A percentile compares a stretch with the other conserved stretches of the same genome.
Evolutionary conservation across 176 grass and related monocot species (phyloP).

Genomic region (Carex cristatella): DNA sequence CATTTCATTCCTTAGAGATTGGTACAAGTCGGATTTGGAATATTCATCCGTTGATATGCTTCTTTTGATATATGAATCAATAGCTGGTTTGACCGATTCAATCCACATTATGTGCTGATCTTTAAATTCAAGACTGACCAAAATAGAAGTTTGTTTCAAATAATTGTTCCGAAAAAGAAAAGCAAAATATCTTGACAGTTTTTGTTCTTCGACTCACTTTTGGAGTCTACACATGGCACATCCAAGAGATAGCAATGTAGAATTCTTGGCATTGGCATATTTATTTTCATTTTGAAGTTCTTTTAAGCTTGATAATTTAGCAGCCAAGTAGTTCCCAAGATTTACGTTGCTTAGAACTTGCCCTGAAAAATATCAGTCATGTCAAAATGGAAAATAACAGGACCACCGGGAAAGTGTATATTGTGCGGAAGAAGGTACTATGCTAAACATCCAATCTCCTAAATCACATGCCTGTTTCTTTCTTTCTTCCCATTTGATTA

Average conservation of each 20-base stretch:
- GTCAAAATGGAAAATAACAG: constrained; percentile 1
- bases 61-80: constrained; percentile 59
- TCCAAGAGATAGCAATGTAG: constrained; percentile 60
- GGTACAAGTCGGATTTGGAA: constrained; percentile 34
- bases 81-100: constrained; percentile 47
- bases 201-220: constrained; percentile 44
- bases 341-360: constrained; percentile 65
- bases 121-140: constrained; percentile 75
- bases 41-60: constrained; percentile 38
- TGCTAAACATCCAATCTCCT: not conserved
- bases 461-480: not conserved
- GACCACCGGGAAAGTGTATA: not conserved
- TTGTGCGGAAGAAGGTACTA: not conserved
- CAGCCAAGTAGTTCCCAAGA: constrained; percentile 74
- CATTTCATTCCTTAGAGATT: constrained; percentile 57
- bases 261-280: constrained; percentile 39
- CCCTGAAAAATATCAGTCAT: constrained; percentile 42
- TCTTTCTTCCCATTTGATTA: not conserved
- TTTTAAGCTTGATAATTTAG: constrained; percentile 56
- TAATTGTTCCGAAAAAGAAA: constrained; percentile 15
- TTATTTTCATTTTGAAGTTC: constrained; percentile 66
- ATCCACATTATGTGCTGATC: constrained; percentile 87
- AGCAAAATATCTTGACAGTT: not conserved
- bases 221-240: constrained; percentile 70
- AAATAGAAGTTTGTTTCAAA: constrained; percentile 26